A percentile compares a stretch with the other conserved stretches of the same genome.
Evolutionary conservation across 2,329 filamentous ascomycete genomes (phyloP).

Genomic region (Aspergillus fructus): DNA sequence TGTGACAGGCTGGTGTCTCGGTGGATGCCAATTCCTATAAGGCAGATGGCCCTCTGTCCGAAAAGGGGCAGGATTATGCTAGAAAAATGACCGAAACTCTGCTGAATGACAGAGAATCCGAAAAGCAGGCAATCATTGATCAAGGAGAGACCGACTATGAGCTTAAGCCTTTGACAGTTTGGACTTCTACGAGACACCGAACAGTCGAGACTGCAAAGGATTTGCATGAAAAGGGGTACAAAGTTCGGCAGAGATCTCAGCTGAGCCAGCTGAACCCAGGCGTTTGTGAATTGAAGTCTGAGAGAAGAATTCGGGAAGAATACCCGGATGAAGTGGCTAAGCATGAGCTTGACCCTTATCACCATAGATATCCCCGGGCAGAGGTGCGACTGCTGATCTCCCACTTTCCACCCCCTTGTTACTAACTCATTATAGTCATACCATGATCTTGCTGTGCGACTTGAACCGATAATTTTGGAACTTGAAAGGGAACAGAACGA

Average conservation of each 20-base stretch:
- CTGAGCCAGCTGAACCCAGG: conserved; percentile 98
- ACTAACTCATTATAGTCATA: conserved; percentile 66
- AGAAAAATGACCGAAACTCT: conserved; percentile 82
- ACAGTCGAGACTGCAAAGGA: conserved; percentile 87
- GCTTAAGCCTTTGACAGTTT: conserved; percentile 79
- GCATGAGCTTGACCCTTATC: conserved; percentile 92
- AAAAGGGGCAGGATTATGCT: conserved; percentile 77
- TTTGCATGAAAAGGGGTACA: conserved; percentile 76
- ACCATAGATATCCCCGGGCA: conserved; percentile 91
- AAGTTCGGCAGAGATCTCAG: conserved; percentile 86
- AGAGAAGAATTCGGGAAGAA: conserved; percentile 72
- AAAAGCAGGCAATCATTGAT: conserved; percentile 68
- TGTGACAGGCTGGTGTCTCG: conserved; percentile 67
- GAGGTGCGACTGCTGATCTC: conserved; percentile 61
- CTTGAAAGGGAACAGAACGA: conserved; percentile 96
- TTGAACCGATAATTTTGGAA: conserved; percentile 97
- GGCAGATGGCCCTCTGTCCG: conserved; percentile 79
- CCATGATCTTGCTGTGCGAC: conserved; percentile 94
- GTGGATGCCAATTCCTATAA: conserved; percentile 91
- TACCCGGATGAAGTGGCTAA: conserved; percentile 91
- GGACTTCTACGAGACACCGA: conserved; percentile 88
- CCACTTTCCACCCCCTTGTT: neutral
- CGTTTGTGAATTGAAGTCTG: conserved; percentile 90
- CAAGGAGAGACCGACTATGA: conserved; percentile 67
- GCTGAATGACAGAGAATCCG: conserved; percentile 77